Conservation (phyloP, 352 stramenopile genomes). For the Elongisporangium prolatum region DNA sequence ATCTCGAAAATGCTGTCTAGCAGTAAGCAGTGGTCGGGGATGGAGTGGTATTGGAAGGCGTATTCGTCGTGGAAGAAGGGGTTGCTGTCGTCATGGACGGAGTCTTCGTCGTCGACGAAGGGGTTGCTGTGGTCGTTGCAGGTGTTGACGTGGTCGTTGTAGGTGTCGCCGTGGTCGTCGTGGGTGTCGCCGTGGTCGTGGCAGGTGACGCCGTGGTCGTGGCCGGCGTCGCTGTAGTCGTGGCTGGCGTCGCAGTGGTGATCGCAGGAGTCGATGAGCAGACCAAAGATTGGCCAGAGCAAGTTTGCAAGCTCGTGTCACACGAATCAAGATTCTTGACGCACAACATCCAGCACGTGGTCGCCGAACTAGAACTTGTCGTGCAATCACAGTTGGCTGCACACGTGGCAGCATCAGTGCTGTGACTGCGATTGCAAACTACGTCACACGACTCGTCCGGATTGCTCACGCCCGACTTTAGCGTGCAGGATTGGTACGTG, state of each 20-base stretch:
- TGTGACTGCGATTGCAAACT: conserved; percentile 33
- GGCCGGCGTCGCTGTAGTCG: conserved; percentile 8
- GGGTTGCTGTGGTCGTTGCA: neutral
- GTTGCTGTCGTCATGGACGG: neutral
- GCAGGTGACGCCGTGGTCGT: conserved; percentile 6
- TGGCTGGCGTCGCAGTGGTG: conserved; percentile 6
- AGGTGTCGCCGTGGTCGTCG: conserved; percentile 2
- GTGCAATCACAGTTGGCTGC: conserved; percentile 37
- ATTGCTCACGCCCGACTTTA: conserved; percentile 19
- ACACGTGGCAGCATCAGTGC: conserved; percentile 32
- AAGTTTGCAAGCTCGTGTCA: neutral
- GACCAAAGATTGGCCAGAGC: conserved; percentile 8
- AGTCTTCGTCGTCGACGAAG: neutral
- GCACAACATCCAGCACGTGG: conserved; percentile 57
- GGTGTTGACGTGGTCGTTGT: neutral
- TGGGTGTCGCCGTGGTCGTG: conserved; percentile 2
- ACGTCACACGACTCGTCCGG: conserved; percentile 26
- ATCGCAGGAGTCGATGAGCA: conserved; percentile 17
- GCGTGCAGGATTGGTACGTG: conserved; percentile 23
- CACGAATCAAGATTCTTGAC: conserved; percentile 23
- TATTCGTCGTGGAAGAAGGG: neutral
- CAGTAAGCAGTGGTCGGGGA: neutral
- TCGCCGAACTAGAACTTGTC: conserved; percentile 8
- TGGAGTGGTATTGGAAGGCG: conserved; percentile 2
- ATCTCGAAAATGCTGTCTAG: neutral